Percentiles rank a stretch among this genome's conserved stretches.
Conservation (phyloP, 1,139 yeast species). For the Saccharomyces pastorianus region DNA sequence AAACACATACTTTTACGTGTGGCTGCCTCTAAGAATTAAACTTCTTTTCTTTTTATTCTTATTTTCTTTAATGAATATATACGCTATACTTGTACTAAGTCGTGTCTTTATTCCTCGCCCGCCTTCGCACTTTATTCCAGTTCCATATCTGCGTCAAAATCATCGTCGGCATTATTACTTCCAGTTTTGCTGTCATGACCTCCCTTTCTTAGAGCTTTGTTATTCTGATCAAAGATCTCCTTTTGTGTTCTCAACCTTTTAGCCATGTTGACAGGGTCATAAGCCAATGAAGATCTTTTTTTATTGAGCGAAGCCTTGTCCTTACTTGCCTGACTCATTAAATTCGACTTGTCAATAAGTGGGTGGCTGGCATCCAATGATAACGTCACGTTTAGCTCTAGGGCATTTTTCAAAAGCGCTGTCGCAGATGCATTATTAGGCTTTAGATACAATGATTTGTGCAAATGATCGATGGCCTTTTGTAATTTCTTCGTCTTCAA, state of each 20-base stretch:
- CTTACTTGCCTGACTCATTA: background rate
- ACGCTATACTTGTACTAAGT: background rate
- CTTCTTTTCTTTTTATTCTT: background rate
- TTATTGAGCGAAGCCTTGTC: slow-evolving; percentile 8
- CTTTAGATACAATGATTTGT: slow-evolving; percentile 69
- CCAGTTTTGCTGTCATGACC: background rate
- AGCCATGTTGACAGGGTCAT: slow-evolving; percentile 7
- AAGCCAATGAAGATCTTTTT: slow-evolving; percentile 13
- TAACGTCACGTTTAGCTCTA: slow-evolving; percentile 49
- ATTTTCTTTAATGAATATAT: background rate
- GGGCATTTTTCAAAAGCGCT: slow-evolving; percentile 72
- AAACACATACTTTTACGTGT: background rate
- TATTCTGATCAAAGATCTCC: slow-evolving; percentile 3
- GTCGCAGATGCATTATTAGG: slow-evolving; percentile 82
- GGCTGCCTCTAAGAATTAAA: background rate
- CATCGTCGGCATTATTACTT: background rate
- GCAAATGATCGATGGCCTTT: slow-evolving; percentile 69
- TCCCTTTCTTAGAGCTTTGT: background rate
- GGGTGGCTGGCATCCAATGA: slow-evolving; percentile 29
- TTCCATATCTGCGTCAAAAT: slow-evolving; percentile 14
- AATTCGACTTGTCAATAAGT: slow-evolving; percentile 16
- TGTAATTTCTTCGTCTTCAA: slow-evolving; percentile 57
- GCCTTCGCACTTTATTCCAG: slow-evolving; percentile 7
- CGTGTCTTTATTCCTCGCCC: background rate
- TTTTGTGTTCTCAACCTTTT: slow-evolving; percentile 11